A percentile compares a stretch with the other conserved stretches of the same genome.
These are phyloP conservation scores for Claviceps maximensis DNA, from an alignment of 2,329 filamentous ascomycete genomes.

Conservation along the genomic window DNA sequence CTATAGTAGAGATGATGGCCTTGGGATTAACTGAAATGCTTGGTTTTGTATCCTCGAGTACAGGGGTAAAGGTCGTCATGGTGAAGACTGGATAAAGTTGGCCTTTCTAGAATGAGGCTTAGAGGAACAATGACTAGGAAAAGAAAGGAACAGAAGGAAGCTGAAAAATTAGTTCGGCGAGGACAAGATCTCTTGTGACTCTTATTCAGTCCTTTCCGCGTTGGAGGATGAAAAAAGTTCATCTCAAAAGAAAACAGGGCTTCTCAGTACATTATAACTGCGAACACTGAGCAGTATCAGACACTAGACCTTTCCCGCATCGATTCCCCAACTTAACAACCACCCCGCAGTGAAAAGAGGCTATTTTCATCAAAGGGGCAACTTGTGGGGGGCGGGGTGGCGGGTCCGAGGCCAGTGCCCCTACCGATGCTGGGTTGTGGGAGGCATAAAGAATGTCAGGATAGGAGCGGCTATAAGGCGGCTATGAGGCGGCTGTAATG, in stretches of 20 bases:
- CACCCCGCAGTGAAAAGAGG: neutral
- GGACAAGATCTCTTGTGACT: neutral
- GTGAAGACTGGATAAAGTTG: neutral
- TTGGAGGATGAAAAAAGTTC: neutral
- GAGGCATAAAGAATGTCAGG: neutral
- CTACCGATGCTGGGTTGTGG: neutral
- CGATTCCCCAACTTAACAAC: neutral
- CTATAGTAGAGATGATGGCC: neutral
- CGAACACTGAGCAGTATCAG: neutral
- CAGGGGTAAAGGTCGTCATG: neutral
- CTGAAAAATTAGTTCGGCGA: neutral
- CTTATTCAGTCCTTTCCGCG: neutral
- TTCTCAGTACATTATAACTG: neutral
- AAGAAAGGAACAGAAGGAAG: neutral
- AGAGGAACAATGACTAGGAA: no score
- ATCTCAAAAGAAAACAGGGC: neutral
- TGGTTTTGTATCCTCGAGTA: neutral
- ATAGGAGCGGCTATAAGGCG: neutral
- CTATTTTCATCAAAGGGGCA: neutral
- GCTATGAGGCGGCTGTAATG: neutral
- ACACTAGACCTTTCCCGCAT: neutral
- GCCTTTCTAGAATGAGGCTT: neutral
- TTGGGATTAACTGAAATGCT: neutral
- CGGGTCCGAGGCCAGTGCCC: no score
- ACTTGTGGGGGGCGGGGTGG: no score